These are phyloP conservation scores for Cryptococcus sp. DNA, from an alignment of 1,284 basidiomycete species.

Conservation along the genomic window DNA sequence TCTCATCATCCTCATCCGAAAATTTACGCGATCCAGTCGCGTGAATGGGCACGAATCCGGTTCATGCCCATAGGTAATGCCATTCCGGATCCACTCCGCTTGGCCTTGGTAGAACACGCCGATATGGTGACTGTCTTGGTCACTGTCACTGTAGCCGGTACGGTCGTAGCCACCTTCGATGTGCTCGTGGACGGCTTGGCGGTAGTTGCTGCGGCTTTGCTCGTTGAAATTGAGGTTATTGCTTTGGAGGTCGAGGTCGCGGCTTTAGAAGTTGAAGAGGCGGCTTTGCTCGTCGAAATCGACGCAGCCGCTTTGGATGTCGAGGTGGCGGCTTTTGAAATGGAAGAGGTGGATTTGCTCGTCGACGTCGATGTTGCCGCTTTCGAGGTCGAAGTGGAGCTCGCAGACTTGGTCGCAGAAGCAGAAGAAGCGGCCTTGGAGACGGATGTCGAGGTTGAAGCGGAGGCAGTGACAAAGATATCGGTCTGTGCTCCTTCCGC, in stretches of 20 bases:
- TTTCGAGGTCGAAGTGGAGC: too few species aligned
- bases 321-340: not conserved
- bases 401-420: too few species aligned
- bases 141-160: not conserved
- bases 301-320: not conserved
- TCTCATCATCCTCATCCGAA: too few species aligned
- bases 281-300: too few species aligned
- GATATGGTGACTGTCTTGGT: not conserved
- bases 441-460: not conserved
- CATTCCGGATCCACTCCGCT: not conserved
- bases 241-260: too few species aligned
- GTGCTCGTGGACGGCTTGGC: constrained; percentile 8
- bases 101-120: not conserved
- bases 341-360: not conserved
- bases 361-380: not conserved
- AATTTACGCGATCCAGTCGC: too few species aligned
- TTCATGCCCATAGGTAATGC: not conserved
- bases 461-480: constrained; percentile 15
- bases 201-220: constrained; percentile 9
- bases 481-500: constrained; percentile 29
- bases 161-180: not conserved
- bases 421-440: too few species aligned
- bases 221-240: too few species aligned
- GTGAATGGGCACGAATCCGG: not conserved
- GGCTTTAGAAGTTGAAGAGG: too few species aligned